Percentiles rank a stretch among this genome's conserved stretches.
phyloP scores from a whole-genome alignment of 257 asterid species.

The Asclepias syriaca region DNA sequence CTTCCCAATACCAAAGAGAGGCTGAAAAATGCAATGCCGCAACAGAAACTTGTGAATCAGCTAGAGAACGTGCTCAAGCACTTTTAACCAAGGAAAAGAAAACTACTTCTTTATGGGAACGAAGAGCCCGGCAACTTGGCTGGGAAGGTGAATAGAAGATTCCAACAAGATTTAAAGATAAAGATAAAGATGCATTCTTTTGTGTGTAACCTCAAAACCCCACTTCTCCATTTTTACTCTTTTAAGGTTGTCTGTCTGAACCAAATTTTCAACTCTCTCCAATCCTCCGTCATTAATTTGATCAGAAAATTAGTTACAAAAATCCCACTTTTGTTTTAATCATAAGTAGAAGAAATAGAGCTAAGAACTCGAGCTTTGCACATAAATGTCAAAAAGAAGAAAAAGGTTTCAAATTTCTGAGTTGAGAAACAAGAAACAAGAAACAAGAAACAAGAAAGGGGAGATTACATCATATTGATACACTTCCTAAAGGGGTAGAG shows the following conservation, averaged over 20 bases:
- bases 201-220: background rate
- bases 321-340: no score
- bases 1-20: constrained; percentile 77
- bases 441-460: background rate
- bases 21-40: constrained; percentile 88
- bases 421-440: background rate
- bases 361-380: background rate
- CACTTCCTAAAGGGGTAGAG: constrained; percentile 25
- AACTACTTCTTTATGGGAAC: constrained; percentile 68
- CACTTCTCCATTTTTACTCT: background rate
- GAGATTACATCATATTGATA: constrained; percentile 32
- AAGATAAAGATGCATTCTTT: background rate
- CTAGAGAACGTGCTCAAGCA: constrained; percentile 71
- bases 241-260: background rate
- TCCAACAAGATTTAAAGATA: no score
- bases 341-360: background rate
- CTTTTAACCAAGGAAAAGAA: constrained; percentile 71
- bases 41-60: constrained; percentile 88
- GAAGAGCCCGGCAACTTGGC: constrained; percentile 76
- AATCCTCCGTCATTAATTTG: background rate
- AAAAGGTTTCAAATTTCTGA: background rate
- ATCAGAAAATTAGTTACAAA: background rate
- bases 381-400: background rate
- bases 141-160: constrained; percentile 61
- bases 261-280: background rate